A percentile compares a stretch with the other conserved stretches of the same genome.
Conservation (phyloP, 257 asterid species). For the Cruciata laevipes region DNA sequence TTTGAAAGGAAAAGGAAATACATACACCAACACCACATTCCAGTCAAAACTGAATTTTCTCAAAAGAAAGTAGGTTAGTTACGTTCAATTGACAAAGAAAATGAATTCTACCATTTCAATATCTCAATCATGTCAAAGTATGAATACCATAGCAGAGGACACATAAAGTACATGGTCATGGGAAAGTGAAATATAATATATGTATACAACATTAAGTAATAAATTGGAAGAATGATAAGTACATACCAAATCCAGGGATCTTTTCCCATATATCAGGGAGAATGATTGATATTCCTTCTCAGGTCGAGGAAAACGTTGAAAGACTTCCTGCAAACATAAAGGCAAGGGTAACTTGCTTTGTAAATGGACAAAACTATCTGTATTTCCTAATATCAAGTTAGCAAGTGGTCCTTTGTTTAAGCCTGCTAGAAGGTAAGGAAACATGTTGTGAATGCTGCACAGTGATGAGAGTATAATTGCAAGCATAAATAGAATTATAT, state of each 20-base stretch:
- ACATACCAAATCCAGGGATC: conserved; percentile 67
- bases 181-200: neutral
- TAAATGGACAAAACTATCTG: neutral
- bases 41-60: neutral
- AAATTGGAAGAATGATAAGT: neutral
- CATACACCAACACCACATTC: neutral
- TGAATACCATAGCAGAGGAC: neutral
- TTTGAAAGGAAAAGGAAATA: neutral
- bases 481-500: neutral
- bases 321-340: conserved; percentile 17
- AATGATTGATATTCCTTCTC: conserved; percentile 80
- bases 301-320: conserved; percentile 68
- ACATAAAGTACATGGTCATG: neutral
- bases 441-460: neutral
- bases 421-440: neutral
- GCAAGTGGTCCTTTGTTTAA: neutral
- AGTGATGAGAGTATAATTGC: neutral
- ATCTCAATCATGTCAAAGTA: conserved; percentile 3
- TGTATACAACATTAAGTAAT: neutral
- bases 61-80: neutral
- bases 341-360: neutral
- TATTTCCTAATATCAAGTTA: neutral
- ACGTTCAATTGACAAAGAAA: neutral
- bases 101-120: neutral
- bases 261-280: conserved; percentile 56